Conservation (phyloP, 1,284 basidiomycete genomes). For the Cutaneotrichosporon sp. region DNA sequence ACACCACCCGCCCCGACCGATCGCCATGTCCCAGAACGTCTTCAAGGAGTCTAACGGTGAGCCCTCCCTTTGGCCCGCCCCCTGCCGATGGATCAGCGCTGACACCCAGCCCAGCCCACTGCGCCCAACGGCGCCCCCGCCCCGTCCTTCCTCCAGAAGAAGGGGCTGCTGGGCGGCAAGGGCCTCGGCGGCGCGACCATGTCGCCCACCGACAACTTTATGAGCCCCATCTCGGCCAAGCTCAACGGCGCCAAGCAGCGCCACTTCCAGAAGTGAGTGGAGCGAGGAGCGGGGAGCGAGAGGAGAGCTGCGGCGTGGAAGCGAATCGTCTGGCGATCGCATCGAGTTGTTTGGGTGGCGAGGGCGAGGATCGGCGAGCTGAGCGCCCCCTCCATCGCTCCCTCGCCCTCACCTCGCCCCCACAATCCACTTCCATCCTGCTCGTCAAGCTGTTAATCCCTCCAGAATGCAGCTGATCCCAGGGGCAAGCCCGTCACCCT, state of each 20-base stretch:
- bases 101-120: conserved; percentile 10
- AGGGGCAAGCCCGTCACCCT: conserved; percentile 42
- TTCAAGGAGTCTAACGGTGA: conserved; percentile 28
- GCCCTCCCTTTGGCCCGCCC: not conserved
- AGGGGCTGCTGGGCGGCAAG: conserved; percentile 39
- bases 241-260: conserved; percentile 84
- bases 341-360: no score
- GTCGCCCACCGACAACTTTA: conserved; percentile 87
- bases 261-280: conserved; percentile 78
- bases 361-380: no score
- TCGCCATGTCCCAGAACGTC: conserved; percentile 23
- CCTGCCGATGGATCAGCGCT: not conserved
- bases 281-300: not conserved
- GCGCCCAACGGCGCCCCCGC: conserved; percentile 12
- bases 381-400: not conserved
- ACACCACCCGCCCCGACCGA: no score
- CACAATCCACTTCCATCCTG: no score
- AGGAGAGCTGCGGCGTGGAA: not conserved
- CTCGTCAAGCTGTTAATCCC: no score
- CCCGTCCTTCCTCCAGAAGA: conserved; percentile 50
- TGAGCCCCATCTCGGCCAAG: conserved; percentile 87
- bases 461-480: not conserved
- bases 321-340: not conserved
- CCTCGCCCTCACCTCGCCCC: not conserved
- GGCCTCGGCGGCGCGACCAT: conserved; percentile 59